Evolutionary conservation across 495 filamentous ascomycete genomes (phyloP).

Genomic region (Niebla homalea): DNA sequence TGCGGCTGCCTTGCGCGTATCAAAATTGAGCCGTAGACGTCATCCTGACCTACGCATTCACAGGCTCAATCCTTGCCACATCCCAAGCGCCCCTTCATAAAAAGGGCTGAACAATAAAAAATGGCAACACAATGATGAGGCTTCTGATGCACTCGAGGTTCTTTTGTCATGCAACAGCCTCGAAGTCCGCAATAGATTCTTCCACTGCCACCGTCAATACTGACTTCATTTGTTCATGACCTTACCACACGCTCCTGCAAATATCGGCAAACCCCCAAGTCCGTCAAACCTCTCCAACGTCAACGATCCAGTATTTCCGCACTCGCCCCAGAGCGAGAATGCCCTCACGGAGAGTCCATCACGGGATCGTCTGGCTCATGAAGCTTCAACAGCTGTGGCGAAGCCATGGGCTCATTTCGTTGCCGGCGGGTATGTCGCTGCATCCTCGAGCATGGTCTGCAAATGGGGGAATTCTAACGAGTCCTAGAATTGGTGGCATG

Average conservation of each 20-base stretch:
- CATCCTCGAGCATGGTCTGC: background rate
- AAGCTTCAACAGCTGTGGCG: conserved; percentile 35
- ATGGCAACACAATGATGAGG: too few relatives aligned
- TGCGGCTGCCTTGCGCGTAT: too few relatives aligned
- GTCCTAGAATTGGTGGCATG: conserved; percentile 67
- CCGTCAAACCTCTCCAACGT: background rate
- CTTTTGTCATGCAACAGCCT: too few relatives aligned
- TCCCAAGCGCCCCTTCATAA: too few relatives aligned
- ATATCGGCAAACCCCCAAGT: conserved; percentile 7
- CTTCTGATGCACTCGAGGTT: too few relatives aligned
- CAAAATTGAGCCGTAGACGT: too few relatives aligned
- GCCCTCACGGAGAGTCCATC: conserved; percentile 30
- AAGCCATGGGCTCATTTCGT: conserved; percentile 86
- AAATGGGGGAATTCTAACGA: background rate
- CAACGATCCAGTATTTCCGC: conserved; percentile 25
- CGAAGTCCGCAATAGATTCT: too few relatives aligned
- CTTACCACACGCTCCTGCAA: conserved; percentile 5
- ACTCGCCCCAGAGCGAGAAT: conserved; percentile 52
- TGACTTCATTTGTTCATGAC: conserved; percentile 11
- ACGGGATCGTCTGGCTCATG: conserved; percentile 23
- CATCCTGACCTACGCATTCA: too few relatives aligned
- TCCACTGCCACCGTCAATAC: too few relatives aligned
- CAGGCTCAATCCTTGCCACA: too few relatives aligned
- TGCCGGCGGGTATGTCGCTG: conserved; percentile 63
- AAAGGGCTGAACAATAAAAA: too few relatives aligned